Percentiles rank a stretch among this genome's conserved stretches.
phyloP scores from a whole-genome alignment of 495 filamentous ascomycete genomes.

The Penicillium goetzii region DNA sequence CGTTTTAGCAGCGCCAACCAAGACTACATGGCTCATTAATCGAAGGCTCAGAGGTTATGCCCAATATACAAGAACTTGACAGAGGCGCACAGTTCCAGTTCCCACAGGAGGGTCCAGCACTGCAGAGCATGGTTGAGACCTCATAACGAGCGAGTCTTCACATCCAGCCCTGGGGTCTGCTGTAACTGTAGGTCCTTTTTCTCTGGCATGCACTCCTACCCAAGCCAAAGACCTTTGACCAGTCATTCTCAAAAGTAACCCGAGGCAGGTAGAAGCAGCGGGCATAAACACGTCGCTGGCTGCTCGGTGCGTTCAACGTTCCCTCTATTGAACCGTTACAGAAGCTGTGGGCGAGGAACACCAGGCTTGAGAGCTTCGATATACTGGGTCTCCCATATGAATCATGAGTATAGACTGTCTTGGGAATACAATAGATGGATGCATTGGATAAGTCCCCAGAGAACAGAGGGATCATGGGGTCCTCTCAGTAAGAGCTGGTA shows the following conservation, averaged over 20 bases:
- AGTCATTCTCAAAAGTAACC: neutral
- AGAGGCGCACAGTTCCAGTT: neutral
- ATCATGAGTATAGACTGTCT: neutral
- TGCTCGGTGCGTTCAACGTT: neutral
- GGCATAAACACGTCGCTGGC: neutral
- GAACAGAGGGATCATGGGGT: neutral
- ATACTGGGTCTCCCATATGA: neutral
- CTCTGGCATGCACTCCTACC: neutral
- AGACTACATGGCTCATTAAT: neutral
- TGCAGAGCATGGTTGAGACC: neutral
- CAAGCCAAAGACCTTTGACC: neutral
- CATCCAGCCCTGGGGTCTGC: neutral
- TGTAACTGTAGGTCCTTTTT: neutral
- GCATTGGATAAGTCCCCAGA: neutral
- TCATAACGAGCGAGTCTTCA: neutral
- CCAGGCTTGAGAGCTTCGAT: neutral
- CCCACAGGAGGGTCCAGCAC: neutral
- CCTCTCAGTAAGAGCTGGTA: neutral
- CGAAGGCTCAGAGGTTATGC: neutral
- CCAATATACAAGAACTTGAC: neutral
- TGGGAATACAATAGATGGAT: neutral
- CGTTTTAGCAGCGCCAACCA: neutral
- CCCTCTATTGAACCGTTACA: neutral
- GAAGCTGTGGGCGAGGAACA: neutral
- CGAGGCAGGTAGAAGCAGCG: neutral